Base-by-base conservation (phyloP, 1,284 basidiomycete species). In the Gymnopus androsaceus region DNA sequence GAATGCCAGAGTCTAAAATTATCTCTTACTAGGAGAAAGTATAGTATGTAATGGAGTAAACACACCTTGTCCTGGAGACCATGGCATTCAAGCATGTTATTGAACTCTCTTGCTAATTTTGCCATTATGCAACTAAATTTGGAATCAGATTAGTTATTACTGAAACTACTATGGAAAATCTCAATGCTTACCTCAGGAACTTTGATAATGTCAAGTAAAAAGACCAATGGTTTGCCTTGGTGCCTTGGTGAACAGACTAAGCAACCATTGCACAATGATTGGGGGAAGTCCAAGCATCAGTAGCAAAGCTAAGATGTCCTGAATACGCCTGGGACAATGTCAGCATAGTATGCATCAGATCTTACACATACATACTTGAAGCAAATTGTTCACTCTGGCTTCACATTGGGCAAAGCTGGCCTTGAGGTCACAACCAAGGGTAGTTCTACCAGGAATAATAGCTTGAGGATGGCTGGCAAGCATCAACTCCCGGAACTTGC, bases 1-100 rank as follows among this genome's bases (percentile, higher is more conserved):
- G 33, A 54, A 44, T 27, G 49, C 47, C 21, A 55, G 58, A 44
- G 54, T 42, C 58, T 54, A 30, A n/a, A n/a, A n/a, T n/a, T n/a
- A n/a, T n/a, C n/a, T 14, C 12, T 23, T 14, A 25, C 31, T 31
- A 15, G 6, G 8, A 42, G 27, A 11, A 19, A 53, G 31, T 12
- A 27, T 7, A 25, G 28, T 23, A 25, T n/a, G 6, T 21, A 3
- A 27, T 15, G 15, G 12, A 44, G 14, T 5, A 6, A 30, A 45
- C 33, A 14, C 21, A 54, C 51, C 51, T 54, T 54, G 25, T 54
- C 8, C 21, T 54, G 40, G 14, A 54, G 27, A 19, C 38, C 38
- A 27, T 31, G 38, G 14, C 28, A 2, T 17, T 45, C 17, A 11
- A 54, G 27, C 40, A 54, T 54, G n/a, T 44, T 17, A 17, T 46